Evolutionary conservation across 202 grass and related monocot genomes (phyloP).

Genomic region (Zizania palustris): DNA sequence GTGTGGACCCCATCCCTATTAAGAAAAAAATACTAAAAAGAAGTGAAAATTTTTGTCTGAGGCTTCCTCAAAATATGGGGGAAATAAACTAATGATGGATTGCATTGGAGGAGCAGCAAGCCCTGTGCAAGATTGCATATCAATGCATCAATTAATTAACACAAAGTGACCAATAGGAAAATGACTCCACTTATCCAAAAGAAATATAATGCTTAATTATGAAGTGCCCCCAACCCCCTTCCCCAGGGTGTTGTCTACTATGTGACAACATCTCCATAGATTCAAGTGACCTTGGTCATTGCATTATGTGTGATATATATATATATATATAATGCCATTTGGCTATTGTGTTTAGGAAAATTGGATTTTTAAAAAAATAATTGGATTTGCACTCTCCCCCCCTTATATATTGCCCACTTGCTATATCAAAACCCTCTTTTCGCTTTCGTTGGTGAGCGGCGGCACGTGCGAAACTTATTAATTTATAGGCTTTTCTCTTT

Average conservation of each 20-base stretch:
- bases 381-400: background rate
- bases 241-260: constrained; percentile 51
- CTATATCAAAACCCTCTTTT: background rate
- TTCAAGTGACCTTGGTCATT: constrained; percentile 6
- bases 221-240: constrained; percentile 27
- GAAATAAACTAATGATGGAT: constrained; percentile 27
- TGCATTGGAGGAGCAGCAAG: constrained; percentile 52
- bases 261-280: constrained; percentile 45
- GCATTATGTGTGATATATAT: background rate
- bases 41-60: constrained; percentile 41
- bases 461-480: background rate
- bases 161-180: constrained; percentile 31
- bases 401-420: constrained; percentile 9
- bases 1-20: constrained; percentile 15
- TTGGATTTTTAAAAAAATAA: background rate
- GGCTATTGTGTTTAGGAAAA: constrained; percentile 30
- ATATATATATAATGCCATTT: constrained; percentile 31
- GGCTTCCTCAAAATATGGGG: constrained; percentile 41
- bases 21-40: constrained; percentile 33
- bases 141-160: constrained; percentile 30
- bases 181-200: constrained; percentile 30
- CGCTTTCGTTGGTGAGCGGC: background rate
- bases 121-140: constrained; percentile 38
- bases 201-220: constrained; percentile 29
- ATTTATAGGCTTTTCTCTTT: background rate